Evolutionary conservation across 805 yeast species (phyloP).

Genomic region (Starmerella roubikii): DNA sequence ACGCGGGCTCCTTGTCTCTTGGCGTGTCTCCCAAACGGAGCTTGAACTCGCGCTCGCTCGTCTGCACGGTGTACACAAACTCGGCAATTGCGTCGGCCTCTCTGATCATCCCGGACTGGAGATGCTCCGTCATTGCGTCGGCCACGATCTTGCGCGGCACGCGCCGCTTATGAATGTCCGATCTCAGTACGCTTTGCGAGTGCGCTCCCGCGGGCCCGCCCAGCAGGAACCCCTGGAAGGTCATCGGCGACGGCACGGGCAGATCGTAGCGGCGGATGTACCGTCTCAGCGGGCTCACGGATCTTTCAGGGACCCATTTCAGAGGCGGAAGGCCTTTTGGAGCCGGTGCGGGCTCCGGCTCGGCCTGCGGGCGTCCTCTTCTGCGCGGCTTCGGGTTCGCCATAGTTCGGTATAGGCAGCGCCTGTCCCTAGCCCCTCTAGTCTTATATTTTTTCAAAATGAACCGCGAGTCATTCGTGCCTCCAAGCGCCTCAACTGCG

Average conservation of each 20-base stretch:
- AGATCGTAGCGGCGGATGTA: conserved; percentile 52
- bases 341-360: conserved; percentile 1
- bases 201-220: conserved; percentile 62
- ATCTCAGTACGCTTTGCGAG: conserved; percentile 34
- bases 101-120: conserved; percentile 42
- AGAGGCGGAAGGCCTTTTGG: not conserved
- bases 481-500: conserved; percentile 46
- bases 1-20: not conserved
- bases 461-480: conserved; percentile 28
- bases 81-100: conserved; percentile 82
- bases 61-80: conserved; percentile 72
- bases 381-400: conserved; percentile 13
- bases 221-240: conserved; percentile 56
- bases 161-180: conserved; percentile 41
- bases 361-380: conserved; percentile 8
- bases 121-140: conserved; percentile 51
- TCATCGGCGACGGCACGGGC: conserved; percentile 43
- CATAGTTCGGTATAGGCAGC: too few relatives aligned
- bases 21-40: conserved; percentile 14
- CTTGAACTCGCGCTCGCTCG: conserved; percentile 37
- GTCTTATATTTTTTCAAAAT: conserved; percentile 3
- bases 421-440: too few relatives aligned
- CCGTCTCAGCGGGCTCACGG: conserved; percentile 49
- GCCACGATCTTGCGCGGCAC: conserved; percentile 37
- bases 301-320: conserved; percentile 28